phyloP scores from a whole-genome alignment of 805 yeast species.

The Vanderwaltozyma verrucispora region DNA sequence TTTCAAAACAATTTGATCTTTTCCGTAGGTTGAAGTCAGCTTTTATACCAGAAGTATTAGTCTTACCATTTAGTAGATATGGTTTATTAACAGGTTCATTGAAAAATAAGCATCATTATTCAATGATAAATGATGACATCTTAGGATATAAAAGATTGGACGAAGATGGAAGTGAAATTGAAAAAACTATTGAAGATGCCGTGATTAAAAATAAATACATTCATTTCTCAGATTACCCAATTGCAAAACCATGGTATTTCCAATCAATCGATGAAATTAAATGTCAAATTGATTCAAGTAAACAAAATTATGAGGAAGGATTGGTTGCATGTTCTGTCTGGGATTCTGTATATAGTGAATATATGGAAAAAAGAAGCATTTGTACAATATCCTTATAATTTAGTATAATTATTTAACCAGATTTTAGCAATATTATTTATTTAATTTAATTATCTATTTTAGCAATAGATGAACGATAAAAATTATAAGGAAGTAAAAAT shows the following conservation, averaged over 20 bases:
- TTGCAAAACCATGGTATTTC: conserved; percentile 53
- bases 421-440: no score
- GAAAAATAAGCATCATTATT: conserved; percentile 14
- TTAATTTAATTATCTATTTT: no score
- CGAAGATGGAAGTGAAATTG: conserved; percentile 10
- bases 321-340: conserved; percentile 17
- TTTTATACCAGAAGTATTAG: conserved; percentile 20
- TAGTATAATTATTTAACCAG: no score
- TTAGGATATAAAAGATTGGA: conserved; percentile 20
- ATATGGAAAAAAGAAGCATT: conserved; percentile 9
- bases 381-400: conserved; percentile 6
- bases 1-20: conserved; percentile 21
- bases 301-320: conserved; percentile 6
- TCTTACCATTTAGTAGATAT: conserved; percentile 25
- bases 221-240: conserved; percentile 59
- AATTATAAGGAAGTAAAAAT: no score
- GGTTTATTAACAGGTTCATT: conserved; percentile 24
- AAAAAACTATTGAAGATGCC: conserved; percentile 13
- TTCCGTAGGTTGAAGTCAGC: conserved; percentile 18
- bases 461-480: no score
- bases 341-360: conserved; percentile 16
- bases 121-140: conserved; percentile 18
- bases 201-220: conserved; percentile 34
- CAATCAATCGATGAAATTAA: conserved; percentile 10
- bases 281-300: conserved; percentile 12